A percentile compares a stretch with the other conserved stretches of the same genome.
Evolutionary conservation across 305 asterid species (phyloP).

Genomic region (Fraxinus floribunda): DNA sequence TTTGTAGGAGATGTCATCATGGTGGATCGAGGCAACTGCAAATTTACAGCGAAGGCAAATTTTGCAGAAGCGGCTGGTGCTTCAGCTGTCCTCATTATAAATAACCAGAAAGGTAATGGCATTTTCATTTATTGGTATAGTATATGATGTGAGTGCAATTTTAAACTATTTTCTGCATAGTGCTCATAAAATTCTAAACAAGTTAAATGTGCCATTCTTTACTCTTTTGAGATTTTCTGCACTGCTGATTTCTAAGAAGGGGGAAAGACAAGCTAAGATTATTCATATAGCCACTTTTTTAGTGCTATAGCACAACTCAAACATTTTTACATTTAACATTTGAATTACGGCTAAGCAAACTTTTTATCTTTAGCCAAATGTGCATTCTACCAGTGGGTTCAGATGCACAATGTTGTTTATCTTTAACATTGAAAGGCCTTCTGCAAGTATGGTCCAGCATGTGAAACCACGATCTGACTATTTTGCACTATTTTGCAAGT

Average conservation of each 20-base stretch:
- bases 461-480: background rate
- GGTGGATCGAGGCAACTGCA: constrained; percentile 89
- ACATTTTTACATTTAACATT: background rate
- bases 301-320: background rate
- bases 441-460: background rate
- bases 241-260: background rate
- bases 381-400: constrained; percentile 4
- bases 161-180: background rate
- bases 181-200: background rate
- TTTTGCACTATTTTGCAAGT: background rate
- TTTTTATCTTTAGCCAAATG: background rate
- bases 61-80: constrained; percentile 95
- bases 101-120: constrained; percentile 70
- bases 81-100: constrained; percentile 82
- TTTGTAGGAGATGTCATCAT: constrained; percentile 67
- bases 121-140: constrained; percentile 18
- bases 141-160: background rate
- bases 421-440: background rate
- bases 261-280: background rate
- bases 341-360: background rate
- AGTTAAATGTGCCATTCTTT: constrained; percentile 4
- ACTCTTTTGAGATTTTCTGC: background rate
- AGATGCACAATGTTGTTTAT: background rate
- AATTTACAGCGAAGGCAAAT: constrained; percentile 83
- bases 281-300: background rate